Base-by-base conservation (phyloP, 345 rosid genomes). In the Viola odorata region DNA sequence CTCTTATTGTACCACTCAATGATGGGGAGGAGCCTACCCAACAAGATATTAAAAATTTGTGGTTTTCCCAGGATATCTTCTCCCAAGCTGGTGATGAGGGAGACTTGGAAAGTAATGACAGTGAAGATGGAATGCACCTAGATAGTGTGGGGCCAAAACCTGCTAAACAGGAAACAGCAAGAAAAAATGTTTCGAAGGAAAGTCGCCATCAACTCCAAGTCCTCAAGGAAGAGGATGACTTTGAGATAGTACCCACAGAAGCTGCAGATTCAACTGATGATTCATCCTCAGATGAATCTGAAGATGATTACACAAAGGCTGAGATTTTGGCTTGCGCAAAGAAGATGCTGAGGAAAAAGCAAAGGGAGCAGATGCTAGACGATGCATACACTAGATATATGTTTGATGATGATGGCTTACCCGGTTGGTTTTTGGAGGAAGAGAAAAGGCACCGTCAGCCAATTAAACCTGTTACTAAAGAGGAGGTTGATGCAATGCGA, bases 331-430 rank as follows among this genome's bases (percentile, higher is more conserved):
- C 97, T 14, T 86, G 75, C 68, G 95, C 92, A 37, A 90, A 94
- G 82, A 90, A 83, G 77, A 90, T 94, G 97, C 76, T 86, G 65
- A 82, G 89, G 80, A 94, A 94, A 77, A 94, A 90, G 76, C 84
- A 69, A 59, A 82, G 99, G 63, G 96, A 88, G 68, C 70, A 83
- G 53, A 82, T 94, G 41, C 83, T 94, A 10, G 96, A 94, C 62
- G 92, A 88, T 77, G 89, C 85, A 1, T 90, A 94, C 63, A 85
- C 83, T 69, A 94, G 74, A 62, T 78, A 88, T 76, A 86, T 90
- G 96, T 83, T 81, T 66, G 79, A 82, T 3, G 95, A 90, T 37
- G 82, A 78, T 13, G 85, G 95, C 16, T 72, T 88, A 58, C 95
- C 97, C 4, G 76, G 78, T 23, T 94, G 97, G 96, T 88, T 94